Conservation (phyloP, 2,329 filamentous ascomycete species). For the Penicillium brevicompactum region DNA sequence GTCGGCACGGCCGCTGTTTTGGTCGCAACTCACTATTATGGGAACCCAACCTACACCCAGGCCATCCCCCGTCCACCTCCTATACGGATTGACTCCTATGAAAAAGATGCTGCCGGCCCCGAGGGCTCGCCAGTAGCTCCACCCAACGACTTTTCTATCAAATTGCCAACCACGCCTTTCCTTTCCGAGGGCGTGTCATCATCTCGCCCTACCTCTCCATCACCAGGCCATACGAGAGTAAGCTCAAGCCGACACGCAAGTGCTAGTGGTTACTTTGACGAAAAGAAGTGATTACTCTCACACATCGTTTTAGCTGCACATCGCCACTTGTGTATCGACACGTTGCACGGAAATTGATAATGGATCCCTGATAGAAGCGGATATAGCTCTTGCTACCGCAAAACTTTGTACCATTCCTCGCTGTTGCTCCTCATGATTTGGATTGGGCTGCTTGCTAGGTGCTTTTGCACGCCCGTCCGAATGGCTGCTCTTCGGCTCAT, state of each 20-base stretch:
- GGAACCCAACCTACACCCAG: conserved; percentile 52
- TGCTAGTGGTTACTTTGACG: conserved; percentile 42
- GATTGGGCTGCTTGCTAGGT: conserved; percentile 3
- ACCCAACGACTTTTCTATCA: conserved; percentile 51
- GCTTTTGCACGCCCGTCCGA: conserved; percentile 1
- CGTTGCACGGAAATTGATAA: conserved; percentile 11
- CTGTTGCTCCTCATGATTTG: conserved; percentile 4
- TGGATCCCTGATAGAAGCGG: conserved; percentile 21
- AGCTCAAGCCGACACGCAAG: conserved; percentile 41
- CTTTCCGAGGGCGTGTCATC: conserved; percentile 55
- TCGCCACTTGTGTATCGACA: background rate
- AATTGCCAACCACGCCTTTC: conserved; percentile 49
- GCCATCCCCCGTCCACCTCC: conserved; percentile 55
- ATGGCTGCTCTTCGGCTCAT: conserved; percentile 17
- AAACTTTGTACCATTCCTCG: background rate
- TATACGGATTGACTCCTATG: conserved; percentile 68
- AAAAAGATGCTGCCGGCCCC: conserved; percentile 68
- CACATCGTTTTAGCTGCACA: background rate
- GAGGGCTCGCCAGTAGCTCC: conserved; percentile 24
- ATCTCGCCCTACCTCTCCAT: conserved; percentile 55
- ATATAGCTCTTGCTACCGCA: background rate
- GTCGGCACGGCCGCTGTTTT: conserved; percentile 78
- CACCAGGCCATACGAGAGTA: conserved; percentile 49
- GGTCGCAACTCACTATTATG: conserved; percentile 83
- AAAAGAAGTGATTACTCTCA: conserved; percentile 27